Base-by-base conservation (phyloP, 345 rosid species). In the Kernera saxatilis region DNA sequence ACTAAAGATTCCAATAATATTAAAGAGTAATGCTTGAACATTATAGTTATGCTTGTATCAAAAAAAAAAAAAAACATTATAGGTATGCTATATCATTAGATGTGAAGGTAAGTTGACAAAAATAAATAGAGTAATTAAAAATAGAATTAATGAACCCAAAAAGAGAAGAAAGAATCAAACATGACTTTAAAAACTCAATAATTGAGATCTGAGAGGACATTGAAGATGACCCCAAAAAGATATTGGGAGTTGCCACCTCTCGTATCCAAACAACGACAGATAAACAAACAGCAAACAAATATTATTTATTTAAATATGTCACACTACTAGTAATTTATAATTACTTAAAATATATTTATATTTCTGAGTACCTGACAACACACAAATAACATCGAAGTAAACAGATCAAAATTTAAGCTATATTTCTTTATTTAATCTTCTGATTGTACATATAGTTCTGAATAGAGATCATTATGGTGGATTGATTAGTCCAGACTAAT, bases 191-290 rank as follows among this genome's bases (percentile, higher is more conserved):
- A 37, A 60, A 70, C 45, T 75, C 79, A 75, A 75, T 75, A 75
- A 75, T 75, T 61, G 71, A 75, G 71, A 54, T 69, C 74, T 62
- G 75, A 75, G 70, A 62, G 13, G 74, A 61, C 75, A 29, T 54
- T 46, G 66, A 75, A 62, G 79, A 62, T 69, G 70, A 69, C 74
- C 79, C 70, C 65, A 62, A 61, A 75, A 75, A 75, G 64, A 68
- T 75, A 75, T 53, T 68, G 59, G 59, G 70, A 75, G 71, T 75
- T 75, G 70, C 70, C 79, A 75, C 79, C 74, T 75, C 41, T 62
- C 71, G 63, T 54, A 30, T 50, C 60, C 71, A 19, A 60, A 69
- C 52, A 75, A 75, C 26, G 75, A 69, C 79, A 75, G 51, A 46
- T 46, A 69, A 53, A 75, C 70, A 75, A 51, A 51, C 56, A 61